A percentile compares a stretch with the other conserved stretches of the same genome.
phyloP scores from a whole-genome alignment of 1,284 basidiomycete genomes.

The Ustilago loliicola region DNA sequence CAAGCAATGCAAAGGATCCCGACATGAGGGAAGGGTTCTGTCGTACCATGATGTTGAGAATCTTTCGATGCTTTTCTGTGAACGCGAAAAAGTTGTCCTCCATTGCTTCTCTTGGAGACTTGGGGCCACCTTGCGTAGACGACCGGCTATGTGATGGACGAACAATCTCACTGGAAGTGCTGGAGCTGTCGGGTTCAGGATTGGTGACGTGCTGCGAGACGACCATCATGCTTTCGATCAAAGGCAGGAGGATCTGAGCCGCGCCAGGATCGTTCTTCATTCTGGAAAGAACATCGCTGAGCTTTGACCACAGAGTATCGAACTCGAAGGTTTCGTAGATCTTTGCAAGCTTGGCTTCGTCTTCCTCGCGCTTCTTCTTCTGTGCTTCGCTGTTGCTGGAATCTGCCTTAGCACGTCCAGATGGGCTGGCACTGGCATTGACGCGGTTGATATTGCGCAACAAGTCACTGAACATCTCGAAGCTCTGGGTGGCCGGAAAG shows the following conservation, averaged over 20 bases:
- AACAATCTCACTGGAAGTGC: constrained; percentile 23
- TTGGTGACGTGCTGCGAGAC: constrained; percentile 86
- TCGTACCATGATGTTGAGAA: constrained; percentile 96
- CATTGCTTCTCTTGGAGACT: constrained; percentile 65
- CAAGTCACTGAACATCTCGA: constrained; percentile 10
- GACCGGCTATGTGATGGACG: constrained; percentile 49
- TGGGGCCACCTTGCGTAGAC: constrained; percentile 29
- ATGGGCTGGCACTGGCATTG: constrained; percentile 2
- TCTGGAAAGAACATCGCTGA: constrained; percentile 63
- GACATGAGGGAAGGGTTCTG: constrained; percentile 98
- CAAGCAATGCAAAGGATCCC: constrained; percentile 94
- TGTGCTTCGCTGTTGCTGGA: constrained; percentile 25
- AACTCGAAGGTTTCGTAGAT: constrained; percentile 69
- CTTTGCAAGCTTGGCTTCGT: constrained; percentile 62
- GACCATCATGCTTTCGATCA: constrained; percentile 81
- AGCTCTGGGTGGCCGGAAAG: background rate
- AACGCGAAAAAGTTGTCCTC: constrained; percentile 92
- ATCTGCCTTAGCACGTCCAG: constrained; percentile 24
- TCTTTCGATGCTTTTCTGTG: constrained; percentile 93
- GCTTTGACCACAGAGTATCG: constrained; percentile 62
- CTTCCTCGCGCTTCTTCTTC: constrained; percentile 74
- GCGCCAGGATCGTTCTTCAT: constrained; percentile 66
- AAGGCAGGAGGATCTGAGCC: constrained; percentile 65
- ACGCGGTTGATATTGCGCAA: constrained; percentile 11
- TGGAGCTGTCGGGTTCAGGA: constrained; percentile 36